Conservation (phyloP, 805 yeast species). For the Ogataea nakhonphanomensis region DNA sequence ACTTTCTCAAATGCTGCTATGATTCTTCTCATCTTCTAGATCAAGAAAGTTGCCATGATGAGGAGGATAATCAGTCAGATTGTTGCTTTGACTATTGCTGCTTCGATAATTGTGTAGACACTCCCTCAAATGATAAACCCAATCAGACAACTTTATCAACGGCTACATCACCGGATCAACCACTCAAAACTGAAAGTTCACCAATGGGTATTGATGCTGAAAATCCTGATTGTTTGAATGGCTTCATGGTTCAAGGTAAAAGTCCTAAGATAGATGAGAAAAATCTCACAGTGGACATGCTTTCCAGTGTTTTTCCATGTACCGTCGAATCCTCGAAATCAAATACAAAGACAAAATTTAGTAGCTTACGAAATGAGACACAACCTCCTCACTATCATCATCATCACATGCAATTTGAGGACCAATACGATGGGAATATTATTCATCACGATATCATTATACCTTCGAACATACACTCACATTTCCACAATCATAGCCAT, state of each 20-base stretch:
- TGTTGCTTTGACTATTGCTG: constrained; percentile 28
- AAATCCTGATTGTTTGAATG: too few relatives aligned
- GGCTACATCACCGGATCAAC: neutral
- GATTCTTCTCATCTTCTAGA: constrained; percentile 22
- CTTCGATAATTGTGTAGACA: constrained; percentile 19
- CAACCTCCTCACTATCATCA: constrained; percentile 17
- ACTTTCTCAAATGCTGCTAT: constrained; percentile 24
- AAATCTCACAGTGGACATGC: neutral
- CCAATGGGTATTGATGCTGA: neutral
- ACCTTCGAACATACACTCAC: constrained; percentile 19
- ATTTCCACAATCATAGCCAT: constrained; percentile 12
- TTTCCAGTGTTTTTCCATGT: neutral
- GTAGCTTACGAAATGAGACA: constrained; percentile 5
- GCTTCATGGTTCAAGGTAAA: too few relatives aligned
- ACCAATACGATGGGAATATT: constrained; percentile 24
- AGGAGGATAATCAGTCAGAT: constrained; percentile 13
- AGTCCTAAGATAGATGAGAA: neutral
- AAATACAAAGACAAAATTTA: constrained; percentile 1
- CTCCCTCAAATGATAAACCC: constrained; percentile 1
- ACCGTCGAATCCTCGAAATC: neutral
- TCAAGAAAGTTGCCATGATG: neutral
- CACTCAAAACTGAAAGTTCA: neutral
- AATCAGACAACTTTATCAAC: neutral
- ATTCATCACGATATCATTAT: constrained; percentile 30
- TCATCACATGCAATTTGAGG: constrained; percentile 32